These are phyloP conservation scores for Phytophthora hibernalis DNA, from an alignment of 352 stramenopile species.

Conservation along the genomic window DNA sequence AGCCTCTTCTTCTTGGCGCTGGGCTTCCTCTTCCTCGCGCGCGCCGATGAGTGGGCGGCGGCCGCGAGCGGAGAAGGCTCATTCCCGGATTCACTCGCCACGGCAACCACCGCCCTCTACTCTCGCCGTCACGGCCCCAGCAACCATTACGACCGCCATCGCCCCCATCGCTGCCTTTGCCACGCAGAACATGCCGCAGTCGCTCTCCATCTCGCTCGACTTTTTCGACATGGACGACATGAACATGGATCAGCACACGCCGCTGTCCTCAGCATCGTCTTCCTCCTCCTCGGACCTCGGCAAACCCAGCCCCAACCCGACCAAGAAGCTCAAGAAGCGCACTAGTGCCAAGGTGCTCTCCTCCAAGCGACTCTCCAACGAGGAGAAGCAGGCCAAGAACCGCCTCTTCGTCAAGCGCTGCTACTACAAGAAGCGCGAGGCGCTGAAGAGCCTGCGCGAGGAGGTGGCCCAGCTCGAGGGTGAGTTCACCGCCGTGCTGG, in stretches of 20 bases:
- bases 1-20: constrained; percentile 26
- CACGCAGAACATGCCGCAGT: constrained; percentile 32
- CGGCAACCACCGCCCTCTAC: constrained; percentile 24
- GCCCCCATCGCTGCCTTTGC: constrained; percentile 28
- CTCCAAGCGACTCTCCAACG: constrained; percentile 49
- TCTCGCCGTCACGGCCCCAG: constrained; percentile 16
- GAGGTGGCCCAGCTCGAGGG: constrained; percentile 46
- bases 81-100: constrained; percentile 41
- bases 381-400: constrained; percentile 70
- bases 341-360: constrained; percentile 31
- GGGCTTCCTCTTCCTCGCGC: constrained; percentile 20
- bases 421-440: constrained; percentile 83
- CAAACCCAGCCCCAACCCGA: constrained; percentile 22
- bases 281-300: constrained; percentile 24
- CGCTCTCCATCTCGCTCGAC: constrained; percentile 47
- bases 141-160: constrained; percentile 41
- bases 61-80: constrained; percentile 22
- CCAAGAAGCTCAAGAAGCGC: constrained; percentile 42
- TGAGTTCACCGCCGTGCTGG: constrained; percentile 45
- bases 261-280: constrained; percentile 31
- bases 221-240: constrained; percentile 43
- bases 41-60: not conserved
- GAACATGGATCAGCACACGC: constrained; percentile 31
- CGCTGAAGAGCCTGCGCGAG: constrained; percentile 50
- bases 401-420: constrained; percentile 79